Conservation (phyloP, 2,329 filamentous ascomycete genomes). For the Trichophyton rubrum region DNA sequence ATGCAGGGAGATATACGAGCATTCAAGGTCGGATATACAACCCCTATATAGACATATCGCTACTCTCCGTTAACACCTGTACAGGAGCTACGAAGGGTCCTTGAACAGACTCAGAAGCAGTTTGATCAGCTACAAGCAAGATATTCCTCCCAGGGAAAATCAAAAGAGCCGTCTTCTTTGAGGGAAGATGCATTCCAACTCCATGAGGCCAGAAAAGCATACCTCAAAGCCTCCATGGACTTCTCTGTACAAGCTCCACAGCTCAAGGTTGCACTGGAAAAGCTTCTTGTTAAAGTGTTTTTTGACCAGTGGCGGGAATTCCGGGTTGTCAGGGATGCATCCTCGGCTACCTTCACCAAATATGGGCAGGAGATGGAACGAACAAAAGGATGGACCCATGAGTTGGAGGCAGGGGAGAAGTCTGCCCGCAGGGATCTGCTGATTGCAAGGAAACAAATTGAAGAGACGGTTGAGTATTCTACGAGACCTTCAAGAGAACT, state of each 20-base stretch:
- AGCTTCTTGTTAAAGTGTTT: conserved; percentile 71
- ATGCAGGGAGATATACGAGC: conserved; percentile 64
- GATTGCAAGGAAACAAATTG: conserved; percentile 65
- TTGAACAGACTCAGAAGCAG: conserved; percentile 70
- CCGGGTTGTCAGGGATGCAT: conserved; percentile 55
- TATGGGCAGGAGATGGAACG: conserved; percentile 77
- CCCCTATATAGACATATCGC: too few relatives aligned
- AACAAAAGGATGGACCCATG: conserved; percentile 80
- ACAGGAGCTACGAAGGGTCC: conserved; percentile 55
- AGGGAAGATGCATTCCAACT: conserved; percentile 93
- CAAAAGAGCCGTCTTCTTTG: conserved; percentile 81
- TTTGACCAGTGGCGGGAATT: conserved; percentile 83
- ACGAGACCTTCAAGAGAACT: conserved; percentile 79
- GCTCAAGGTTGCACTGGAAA: conserved; percentile 70
- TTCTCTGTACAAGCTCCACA: conserved; percentile 83
- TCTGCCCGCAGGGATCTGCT: conserved; percentile 73
- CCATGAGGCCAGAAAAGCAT: conserved; percentile 81
- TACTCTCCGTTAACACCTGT: not conserved
- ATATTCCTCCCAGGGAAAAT: conserved; percentile 75
- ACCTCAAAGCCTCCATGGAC: conserved; percentile 85
- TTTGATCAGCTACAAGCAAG: conserved; percentile 73
- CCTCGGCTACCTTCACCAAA: conserved; percentile 48
- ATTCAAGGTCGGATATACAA: conserved; percentile 49
- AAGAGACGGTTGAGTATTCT: conserved; percentile 57
- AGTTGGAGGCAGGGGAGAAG: conserved; percentile 83